Percentiles rank a stretch among this genome's conserved stretches.
Conservation (phyloP, 257 asterid genomes). For the Agastache rugosa region DNA sequence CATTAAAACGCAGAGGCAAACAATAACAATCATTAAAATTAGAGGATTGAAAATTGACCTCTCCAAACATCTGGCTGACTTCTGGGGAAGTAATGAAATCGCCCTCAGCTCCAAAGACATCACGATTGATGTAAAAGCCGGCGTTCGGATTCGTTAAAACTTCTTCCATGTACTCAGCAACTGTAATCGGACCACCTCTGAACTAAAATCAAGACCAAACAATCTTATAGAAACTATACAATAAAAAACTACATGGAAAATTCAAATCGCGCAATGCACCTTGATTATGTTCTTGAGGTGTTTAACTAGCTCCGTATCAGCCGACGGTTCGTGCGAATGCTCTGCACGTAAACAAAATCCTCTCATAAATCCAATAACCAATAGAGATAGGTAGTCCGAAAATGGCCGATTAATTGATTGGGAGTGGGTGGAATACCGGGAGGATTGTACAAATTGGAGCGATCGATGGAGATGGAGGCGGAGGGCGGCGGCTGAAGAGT, state of each 20-base stretch:
- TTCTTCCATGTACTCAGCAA: slow-evolving; percentile 98
- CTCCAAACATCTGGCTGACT: slow-evolving; percentile 99
- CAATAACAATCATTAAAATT: neutral
- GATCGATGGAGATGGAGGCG: slow-evolving; percentile 79
- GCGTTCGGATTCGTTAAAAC: slow-evolving; percentile 89
- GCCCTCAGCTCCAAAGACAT: slow-evolving; percentile 91
- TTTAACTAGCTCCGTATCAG: slow-evolving; percentile 84
- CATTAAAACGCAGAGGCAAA: slow-evolving; percentile 1
- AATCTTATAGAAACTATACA: neutral
- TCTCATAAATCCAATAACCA: slow-evolving; percentile 20
- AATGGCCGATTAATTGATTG: neutral
- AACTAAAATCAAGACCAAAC: slow-evolving; percentile 54
- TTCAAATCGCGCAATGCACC: slow-evolving; percentile 41
- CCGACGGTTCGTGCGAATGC: slow-evolving; percentile 72
- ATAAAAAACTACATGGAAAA: neutral
- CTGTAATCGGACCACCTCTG: slow-evolving; percentile 97
- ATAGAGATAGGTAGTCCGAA: neutral
- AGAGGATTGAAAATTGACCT: slow-evolving; percentile 51
- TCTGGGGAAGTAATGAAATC: slow-evolving; percentile 98
- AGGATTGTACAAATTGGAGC: slow-evolving; percentile 73
- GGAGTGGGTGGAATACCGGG: slow-evolving; percentile 47
- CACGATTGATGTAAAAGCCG: slow-evolving; percentile 91
- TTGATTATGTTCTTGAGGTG: slow-evolving; percentile 84
- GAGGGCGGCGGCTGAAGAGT: slow-evolving; percentile 46
- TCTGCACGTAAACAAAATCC: slow-evolving; percentile 48